Base-by-base conservation (phyloP, 2,329 filamentous ascomycete genomes). In the Chaetomiaceae sp. region DNA sequence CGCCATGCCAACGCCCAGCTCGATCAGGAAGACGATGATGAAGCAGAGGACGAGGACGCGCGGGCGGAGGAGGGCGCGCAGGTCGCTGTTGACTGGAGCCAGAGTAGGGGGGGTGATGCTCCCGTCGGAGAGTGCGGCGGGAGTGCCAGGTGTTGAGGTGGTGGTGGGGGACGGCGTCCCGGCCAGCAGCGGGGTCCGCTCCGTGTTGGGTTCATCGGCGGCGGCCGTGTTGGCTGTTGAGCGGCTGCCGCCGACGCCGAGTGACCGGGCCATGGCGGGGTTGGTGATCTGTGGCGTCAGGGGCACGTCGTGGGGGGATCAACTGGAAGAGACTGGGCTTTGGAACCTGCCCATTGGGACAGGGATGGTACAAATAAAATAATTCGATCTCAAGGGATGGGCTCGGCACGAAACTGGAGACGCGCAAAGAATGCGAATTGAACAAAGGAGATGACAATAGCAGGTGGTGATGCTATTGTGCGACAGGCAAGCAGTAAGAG, bases 11-110 rank as follows among this genome's bases (percentile, higher is more conserved):
- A 49, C 56, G 49, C 67, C 69, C 11, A 73, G 61, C 39, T 71
- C 68, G 42, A 72, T 51, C 34, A 75, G 52, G 41, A 75, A 62
- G 33, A 76, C 50, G 14, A 60, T 48, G 38, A 54, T 45, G 30
- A 67, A 58, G 50, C 55, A 55, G 33, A 65, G 53, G 7, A 65
- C 11, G 42, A 62, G 51, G 20, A 59, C 58, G 7, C 43, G 50
- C 20, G 57, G 55, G 8, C 58, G 57, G 43, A 58, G 55, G n/a
- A 50, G 46, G 38, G 38, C 40, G 14, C 52, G 49, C 17, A 48
- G 54, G 22, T 52, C n/a, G n/a, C n/a, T 47, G 7, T 51, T 38
- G 20, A 33, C 19, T 15, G n/a, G n/a, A n/a, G n/a, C n/a, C n/a
- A 19, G n/a, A 11, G 27, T 7, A 18, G 29, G 27, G 38, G 29